Base-by-base conservation (phyloP, 495 filamentous ascomycete genomes). In the Melanomma pulvis-pyrius region DNA sequence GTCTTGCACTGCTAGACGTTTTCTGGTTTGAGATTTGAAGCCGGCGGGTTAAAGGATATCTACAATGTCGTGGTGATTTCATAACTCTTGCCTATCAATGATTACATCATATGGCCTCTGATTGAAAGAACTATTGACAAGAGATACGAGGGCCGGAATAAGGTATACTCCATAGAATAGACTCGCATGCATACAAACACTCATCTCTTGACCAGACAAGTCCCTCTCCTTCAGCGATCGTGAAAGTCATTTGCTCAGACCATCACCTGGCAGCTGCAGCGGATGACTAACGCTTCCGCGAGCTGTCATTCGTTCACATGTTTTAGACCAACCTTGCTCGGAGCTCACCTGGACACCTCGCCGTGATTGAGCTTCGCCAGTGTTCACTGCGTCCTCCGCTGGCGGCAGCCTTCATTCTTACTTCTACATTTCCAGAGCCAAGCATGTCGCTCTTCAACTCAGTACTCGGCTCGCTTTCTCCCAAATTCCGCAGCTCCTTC, bases 371-470 rank as follows among this genome's bases (percentile, higher is more conserved):
- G 48, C 55, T 60, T 29, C 48, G 3, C 21, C 41, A 25, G 12
- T 13, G 1, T 22, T n/a, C 49, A 55, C 19, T 29, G 44, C 9
- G 24, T 47, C 36, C 32, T 46, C 50, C 39, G 17, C 59, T 44
- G 26, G 24, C 28, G 2, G 17, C 32, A 25, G 55, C 36, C 55
- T 26, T 34, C 12, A 32, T 8, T 56, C 44, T 29, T 32, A 24
- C 29, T 41, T 19, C 26, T 15, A 68, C 30, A 17, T 26, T 28
- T 57, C 30, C 8, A 49, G 8, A 17, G 19, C 11, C 21, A 29
- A 26, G 2, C 29, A 68, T 68, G 65, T 68, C 65, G 24, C 39
- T 68, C 13, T 57, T 69, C 46, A 69, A 65, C 56, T 69, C 67
- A 1, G 61, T 69, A 9, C 32, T 69, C 36, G 67, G 67, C 32